These are phyloP conservation scores for Chlamydomonas incerta DNA, from an alignment of 139 green algal genomes.

Conservation along the genomic window DNA sequence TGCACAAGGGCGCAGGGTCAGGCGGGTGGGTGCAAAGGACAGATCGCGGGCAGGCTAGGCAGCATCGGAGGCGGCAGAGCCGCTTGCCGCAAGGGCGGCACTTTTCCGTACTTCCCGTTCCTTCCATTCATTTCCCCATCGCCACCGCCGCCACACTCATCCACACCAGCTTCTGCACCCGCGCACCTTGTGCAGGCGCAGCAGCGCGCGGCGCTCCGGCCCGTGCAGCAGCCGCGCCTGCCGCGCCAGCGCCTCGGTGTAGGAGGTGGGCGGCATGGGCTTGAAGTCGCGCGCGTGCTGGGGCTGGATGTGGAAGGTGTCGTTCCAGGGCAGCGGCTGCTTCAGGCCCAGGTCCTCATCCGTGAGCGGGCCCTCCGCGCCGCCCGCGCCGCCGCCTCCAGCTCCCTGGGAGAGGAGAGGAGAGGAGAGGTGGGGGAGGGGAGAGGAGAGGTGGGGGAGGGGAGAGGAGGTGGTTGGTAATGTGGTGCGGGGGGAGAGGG, in stretches of 20 bases:
- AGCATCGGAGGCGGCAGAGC: no score
- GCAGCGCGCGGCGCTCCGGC: constrained; percentile 32
- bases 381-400: not conserved
- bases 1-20: not conserved
- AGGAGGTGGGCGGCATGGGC: constrained; percentile 51
- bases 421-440: not conserved
- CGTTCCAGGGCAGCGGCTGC: constrained; percentile 37
- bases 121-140: no score
- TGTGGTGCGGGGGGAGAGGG: not conserved
- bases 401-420: not conserved
- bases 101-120: no score
- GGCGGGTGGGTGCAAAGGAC: no score
- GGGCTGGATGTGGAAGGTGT: constrained; percentile 47
- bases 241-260: constrained; percentile 59
- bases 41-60: no score
- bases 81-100: no score
- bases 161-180: not conserved
- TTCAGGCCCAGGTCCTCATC: constrained; percentile 40
- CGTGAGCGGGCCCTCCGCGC: not conserved
- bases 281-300: constrained; percentile 36
- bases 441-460: not conserved
- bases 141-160: no score
- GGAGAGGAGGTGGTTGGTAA: no score
- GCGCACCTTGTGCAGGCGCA: constrained; percentile 56
- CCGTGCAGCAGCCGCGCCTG: constrained; percentile 69